A percentile compares a stretch with the other conserved stretches of the same genome.
Evolutionary conservation across 1,139 yeast genomes (phyloP).

Genomic region (Magnusiomyces fungicola): DNA sequence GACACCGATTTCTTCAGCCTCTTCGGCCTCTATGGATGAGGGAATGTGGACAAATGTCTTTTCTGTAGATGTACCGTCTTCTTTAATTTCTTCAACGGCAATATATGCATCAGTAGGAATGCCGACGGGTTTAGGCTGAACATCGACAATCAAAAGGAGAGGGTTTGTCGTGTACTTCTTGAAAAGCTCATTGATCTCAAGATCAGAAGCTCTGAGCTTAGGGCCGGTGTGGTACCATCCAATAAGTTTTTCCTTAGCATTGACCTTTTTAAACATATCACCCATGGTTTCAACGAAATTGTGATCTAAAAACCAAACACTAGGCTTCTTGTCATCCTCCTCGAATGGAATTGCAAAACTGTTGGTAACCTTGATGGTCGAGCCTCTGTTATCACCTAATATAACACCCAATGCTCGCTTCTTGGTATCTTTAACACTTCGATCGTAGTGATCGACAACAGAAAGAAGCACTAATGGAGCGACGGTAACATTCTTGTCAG

Average conservation of each 20-base stretch:
- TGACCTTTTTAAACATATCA: slow-evolving; percentile 95
- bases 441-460: slow-evolving; percentile 90
- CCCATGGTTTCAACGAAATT: slow-evolving; percentile 95
- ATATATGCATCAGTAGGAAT: slow-evolving; percentile 94
- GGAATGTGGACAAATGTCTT: slow-evolving; percentile 92
- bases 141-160: slow-evolving; percentile 82
- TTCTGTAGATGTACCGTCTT: slow-evolving; percentile 93
- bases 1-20: slow-evolving; percentile 98
- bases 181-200: slow-evolving; percentile 84
- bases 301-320: slow-evolving; percentile 98
- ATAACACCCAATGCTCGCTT: slow-evolving; percentile 93
- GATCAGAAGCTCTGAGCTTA: slow-evolving; percentile 76
- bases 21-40: slow-evolving; percentile 91
- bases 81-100: slow-evolving; percentile 91
- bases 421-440: slow-evolving; percentile 62
- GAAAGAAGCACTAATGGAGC: slow-evolving; percentile 93
- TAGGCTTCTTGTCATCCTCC: slow-evolving; percentile 86
- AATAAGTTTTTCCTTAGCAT: slow-evolving; percentile 89
- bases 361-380: slow-evolving; percentile 41
- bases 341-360: slow-evolving; percentile 77
- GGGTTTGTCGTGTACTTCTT: slow-evolving; percentile 81
- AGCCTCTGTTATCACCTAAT: slow-evolving; percentile 59
- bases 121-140: slow-evolving; percentile 70
- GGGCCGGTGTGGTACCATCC: slow-evolving; percentile 99
- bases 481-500: slow-evolving; percentile 65